Conservation (phyloP, 2,329 filamentous ascomycete species). For the Colletotrichum incanum region DNA sequence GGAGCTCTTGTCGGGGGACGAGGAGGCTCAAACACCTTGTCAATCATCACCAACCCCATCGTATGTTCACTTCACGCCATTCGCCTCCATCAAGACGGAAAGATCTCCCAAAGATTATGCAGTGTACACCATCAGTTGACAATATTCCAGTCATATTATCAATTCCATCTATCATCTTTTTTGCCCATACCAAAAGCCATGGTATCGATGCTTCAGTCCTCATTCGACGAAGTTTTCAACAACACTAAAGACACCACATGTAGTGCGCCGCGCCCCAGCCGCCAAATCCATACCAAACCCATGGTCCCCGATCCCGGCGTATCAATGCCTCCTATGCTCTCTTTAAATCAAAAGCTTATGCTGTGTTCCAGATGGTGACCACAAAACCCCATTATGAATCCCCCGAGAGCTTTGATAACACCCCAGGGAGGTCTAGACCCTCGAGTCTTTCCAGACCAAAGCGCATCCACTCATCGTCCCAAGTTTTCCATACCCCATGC, state of each 20-base stretch:
- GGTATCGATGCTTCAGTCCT: background rate
- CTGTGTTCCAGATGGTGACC: background rate
- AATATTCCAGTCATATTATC: background rate
- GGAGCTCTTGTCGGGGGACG: background rate
- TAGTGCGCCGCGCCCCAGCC: slow-evolving; percentile 15
- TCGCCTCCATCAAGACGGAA: too few species aligned
- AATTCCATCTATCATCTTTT: background rate
- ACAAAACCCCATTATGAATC: background rate
- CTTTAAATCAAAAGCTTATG: too few species aligned
- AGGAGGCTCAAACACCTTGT: slow-evolving; percentile 28
- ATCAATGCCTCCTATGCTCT: background rate
- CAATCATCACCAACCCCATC: slow-evolving; percentile 1
- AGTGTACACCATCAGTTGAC: too few species aligned
- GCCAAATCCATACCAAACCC: background rate
- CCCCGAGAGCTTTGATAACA: background rate
- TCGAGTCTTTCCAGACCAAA: background rate
- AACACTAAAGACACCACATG: slow-evolving; percentile 2
- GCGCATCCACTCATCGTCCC: background rate
- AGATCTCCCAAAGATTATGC: background rate
- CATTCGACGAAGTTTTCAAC: slow-evolving; percentile 2
- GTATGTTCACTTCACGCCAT: slow-evolving; percentile 9
- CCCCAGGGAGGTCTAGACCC: background rate
- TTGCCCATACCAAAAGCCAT: background rate
- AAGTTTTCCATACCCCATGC: background rate
- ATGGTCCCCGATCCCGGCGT: background rate